Evolutionary conservation across 768 basidiomycete species (phyloP).

Genomic region (Lactifluus rugatus): DNA sequence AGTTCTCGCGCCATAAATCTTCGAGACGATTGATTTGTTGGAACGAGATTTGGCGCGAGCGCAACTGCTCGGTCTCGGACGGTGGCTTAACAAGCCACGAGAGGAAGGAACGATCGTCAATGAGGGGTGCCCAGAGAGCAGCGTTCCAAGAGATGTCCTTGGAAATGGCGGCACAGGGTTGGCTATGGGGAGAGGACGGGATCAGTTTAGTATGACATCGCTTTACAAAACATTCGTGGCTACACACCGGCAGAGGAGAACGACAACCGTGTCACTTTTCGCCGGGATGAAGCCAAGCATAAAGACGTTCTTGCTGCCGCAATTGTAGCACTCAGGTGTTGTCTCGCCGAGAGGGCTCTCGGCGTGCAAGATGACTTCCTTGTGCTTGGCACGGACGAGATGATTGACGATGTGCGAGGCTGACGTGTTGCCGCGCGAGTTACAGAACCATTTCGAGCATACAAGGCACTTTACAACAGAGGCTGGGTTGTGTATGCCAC

Average conservation of each 20-base stretch:
- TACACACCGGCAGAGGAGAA: constrained; percentile 86
- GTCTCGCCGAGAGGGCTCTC: constrained; percentile 96
- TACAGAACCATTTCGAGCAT: constrained; percentile 97
- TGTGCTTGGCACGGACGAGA: constrained; percentile 97
- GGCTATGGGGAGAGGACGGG: constrained; percentile 38
- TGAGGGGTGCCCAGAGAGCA: constrained; percentile 94
- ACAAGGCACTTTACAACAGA: constrained; percentile 93
- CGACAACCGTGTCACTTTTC: constrained; percentile 97
- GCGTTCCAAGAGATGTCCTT: constrained; percentile 99
- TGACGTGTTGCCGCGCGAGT: constrained; percentile 94
- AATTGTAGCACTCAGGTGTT: constrained; percentile 97
- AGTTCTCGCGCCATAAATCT: constrained; percentile 96
- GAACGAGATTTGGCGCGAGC: constrained; percentile 95
- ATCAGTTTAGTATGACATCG: constrained; percentile 1
- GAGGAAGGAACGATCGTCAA: constrained; percentile 97
- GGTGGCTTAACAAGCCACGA: constrained; percentile 99
- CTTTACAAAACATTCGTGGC: neutral
- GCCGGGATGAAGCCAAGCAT: constrained; percentile 99
- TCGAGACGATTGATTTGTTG: constrained; percentile 95
- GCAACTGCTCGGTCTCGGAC: constrained; percentile 88
- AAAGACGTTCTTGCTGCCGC: constrained; percentile 98
- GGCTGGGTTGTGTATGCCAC: constrained; percentile 95
- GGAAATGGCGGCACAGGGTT: constrained; percentile 95
- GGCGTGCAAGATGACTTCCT: constrained; percentile 93
- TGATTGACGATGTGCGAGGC: constrained; percentile 99